Conservation (phyloP, 192 early-diverging fungal genomes). For the Coemansia sp. region DNA sequence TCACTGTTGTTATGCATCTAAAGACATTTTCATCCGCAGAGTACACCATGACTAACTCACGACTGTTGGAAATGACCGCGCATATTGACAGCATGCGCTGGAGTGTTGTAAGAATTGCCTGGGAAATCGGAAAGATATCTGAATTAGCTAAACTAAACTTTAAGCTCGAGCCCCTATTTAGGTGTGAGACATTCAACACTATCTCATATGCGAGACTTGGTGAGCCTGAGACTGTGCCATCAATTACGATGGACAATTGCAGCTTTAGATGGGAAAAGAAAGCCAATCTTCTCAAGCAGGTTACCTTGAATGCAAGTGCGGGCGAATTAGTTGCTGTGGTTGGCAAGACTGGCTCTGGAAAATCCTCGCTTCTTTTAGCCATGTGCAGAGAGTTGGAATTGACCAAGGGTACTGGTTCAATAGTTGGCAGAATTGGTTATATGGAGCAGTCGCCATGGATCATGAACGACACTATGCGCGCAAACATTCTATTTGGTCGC, state of each 20-base stretch:
- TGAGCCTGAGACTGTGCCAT: background rate
- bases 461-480: constrained; percentile 16
- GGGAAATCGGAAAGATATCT: too few species aligned
- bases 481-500: constrained; percentile 23
- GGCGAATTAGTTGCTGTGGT: constrained; percentile 58
- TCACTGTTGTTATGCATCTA: background rate
- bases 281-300: constrained; percentile 18
- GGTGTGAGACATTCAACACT: background rate
- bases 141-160: background rate
- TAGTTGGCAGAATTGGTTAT: constrained; percentile 72
- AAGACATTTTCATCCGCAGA: background rate
- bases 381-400: constrained; percentile 76
- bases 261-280: background rate
- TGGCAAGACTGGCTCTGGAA: constrained; percentile 77
- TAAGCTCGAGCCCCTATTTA: background rate
- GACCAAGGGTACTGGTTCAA: constrained; percentile 35
- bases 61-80: background rate
- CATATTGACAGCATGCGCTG: background rate
- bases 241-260: background rate
- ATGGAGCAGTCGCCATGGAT: constrained; percentile 66
- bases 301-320: constrained; percentile 58
- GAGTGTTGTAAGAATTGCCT: background rate
- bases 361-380: constrained; percentile 73
- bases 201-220: background rate
- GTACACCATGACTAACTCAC: background rate